Conservation (phyloP, 1,139 yeast species). For the Yamadazyma kanchanaburiensis region DNA sequence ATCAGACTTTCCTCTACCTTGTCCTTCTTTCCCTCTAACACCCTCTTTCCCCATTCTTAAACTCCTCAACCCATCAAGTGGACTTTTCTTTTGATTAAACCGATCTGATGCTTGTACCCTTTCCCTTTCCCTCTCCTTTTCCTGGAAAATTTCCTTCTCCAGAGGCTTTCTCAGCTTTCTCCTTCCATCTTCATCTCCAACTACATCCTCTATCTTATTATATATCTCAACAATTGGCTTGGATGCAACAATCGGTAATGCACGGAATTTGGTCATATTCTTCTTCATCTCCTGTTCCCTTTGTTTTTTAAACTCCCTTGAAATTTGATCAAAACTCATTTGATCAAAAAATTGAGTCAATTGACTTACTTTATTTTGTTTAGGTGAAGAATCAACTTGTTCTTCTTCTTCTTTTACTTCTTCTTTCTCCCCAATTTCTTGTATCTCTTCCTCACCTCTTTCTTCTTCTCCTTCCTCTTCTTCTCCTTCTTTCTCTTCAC, state of each 20-base stretch:
- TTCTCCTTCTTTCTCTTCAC: conserved; percentile 11
- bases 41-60: conserved; percentile 11
- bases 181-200: conserved; percentile 30
- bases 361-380: conserved; percentile 46
- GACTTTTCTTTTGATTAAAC: no score
- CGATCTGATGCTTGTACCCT: no score
- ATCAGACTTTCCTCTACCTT: not conserved
- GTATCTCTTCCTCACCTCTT: conserved; percentile 8
- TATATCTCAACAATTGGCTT: conserved; percentile 91
- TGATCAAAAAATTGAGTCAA: conserved; percentile 69
- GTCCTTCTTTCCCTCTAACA: conserved; percentile 9
- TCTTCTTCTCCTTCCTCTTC: conserved; percentile 13
- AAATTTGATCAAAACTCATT: conserved; percentile 75
- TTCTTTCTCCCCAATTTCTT: conserved; percentile 3
- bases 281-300: conserved; percentile 71
- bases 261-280: conserved; percentile 65
- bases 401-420: conserved; percentile 2
- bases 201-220: conserved; percentile 87
- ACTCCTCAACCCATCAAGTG: no score
- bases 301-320: conserved; percentile 83
- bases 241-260: conserved; percentile 72
- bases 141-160: conserved; percentile 4
- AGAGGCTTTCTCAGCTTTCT: not conserved
- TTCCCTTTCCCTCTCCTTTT: conserved; percentile 5
- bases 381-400: conserved; percentile 9